phyloP scores from a whole-genome alignment of 2,329 filamentous ascomycete species.

The Paecilomyces sp. region DNA sequence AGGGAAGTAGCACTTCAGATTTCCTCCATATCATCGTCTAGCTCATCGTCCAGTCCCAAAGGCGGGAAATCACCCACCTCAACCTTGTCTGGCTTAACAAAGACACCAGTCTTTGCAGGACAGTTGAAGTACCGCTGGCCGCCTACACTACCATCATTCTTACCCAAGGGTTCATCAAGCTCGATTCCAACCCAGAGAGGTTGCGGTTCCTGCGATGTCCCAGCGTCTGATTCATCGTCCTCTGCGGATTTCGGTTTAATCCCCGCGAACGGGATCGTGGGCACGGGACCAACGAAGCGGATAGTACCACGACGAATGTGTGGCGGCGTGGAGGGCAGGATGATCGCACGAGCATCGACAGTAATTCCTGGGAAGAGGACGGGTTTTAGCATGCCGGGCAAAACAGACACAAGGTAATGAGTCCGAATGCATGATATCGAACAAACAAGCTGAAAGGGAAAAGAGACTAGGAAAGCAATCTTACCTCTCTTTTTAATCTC shows the following conservation, averaged over 20 bases:
- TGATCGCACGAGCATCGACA: constrained; percentile 35
- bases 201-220: constrained; percentile 8
- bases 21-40: constrained; percentile 50
- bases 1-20: constrained; percentile 27
- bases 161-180: constrained; percentile 58
- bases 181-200: constrained; percentile 52
- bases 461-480: constrained; percentile 5
- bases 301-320: constrained; percentile 38
- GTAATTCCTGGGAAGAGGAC: constrained; percentile 30
- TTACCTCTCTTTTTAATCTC: constrained; percentile 65
- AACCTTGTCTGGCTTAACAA: constrained; percentile 56
- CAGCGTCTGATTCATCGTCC: constrained; percentile 10
- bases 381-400: neutral
- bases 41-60: constrained; percentile 45
- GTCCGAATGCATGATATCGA: neutral
- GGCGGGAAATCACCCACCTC: constrained; percentile 54
- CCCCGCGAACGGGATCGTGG: constrained; percentile 30
- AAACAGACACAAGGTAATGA: neutral
- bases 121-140: constrained; percentile 50
- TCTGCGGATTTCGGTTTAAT: constrained; percentile 14
- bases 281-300: constrained; percentile 35
- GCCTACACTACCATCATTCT: constrained; percentile 53
- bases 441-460: neutral
- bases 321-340: constrained; percentile 34
- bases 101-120: constrained; percentile 49